Base-by-base conservation (phyloP, 139 green algal genomes). In the Yamagishiella unicocca region DNA sequence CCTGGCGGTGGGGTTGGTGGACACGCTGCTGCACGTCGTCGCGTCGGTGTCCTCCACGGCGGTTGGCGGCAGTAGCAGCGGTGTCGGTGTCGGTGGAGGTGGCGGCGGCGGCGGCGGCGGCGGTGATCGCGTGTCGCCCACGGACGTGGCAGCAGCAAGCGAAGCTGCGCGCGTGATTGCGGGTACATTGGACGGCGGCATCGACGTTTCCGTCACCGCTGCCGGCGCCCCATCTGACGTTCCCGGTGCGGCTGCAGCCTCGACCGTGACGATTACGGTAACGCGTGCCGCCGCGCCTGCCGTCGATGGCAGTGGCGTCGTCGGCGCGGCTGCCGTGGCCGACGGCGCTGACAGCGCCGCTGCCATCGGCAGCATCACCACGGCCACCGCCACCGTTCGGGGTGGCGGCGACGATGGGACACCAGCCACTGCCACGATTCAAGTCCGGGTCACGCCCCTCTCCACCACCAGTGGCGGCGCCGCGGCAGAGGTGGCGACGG, bases 21-120 rank as follows among this genome's bases (percentile, higher is more conserved):
- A 76, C 37, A 85, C 79, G 25, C 61, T 85, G 40, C 40, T 85
- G 19, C 79, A 85, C 17, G 79, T 85, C 7, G 79, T 85, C 29
- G 17, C 79, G 33, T 25, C 61, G 17, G 55, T 73, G 27, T 43
- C 55, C 19, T 24, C 70, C 21, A 53, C 37, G 37, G 35, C 27
- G 9, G 43, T 54, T 21, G 40, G 40, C 71, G 40, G 40, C 43
- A 42, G 7, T 24, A 33, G 21, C 78, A 58, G 17, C 71, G 38
- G 4, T 22, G 12, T 22, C 38, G n/a, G n/a, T n/a, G 71, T 22
- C 29, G 71, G 40, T 40, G 50, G 12, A 3, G 37, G 70, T 40
- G 70, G 37, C 31, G 40, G 70, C 68, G 68, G 68, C 68, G 17
- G 37, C 68, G 68, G 37, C 68, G 38, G 68, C 68, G 38, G 31